Base-by-base conservation (phyloP, 306 rosid genomes). In the Lathyrus oleraceus region DNA sequence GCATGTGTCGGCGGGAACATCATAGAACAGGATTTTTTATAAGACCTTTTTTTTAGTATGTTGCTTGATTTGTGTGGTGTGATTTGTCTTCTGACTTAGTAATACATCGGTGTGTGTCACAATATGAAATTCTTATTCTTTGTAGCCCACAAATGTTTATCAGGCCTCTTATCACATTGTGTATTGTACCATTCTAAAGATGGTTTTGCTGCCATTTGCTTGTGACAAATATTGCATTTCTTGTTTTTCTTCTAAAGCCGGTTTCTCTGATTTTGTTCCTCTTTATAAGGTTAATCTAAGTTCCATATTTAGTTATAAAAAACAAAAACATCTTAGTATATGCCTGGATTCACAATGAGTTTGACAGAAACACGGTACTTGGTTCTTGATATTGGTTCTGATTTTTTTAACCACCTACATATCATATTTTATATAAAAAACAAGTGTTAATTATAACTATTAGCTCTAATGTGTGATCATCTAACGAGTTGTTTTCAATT, bases 11-110 rank as follows among this genome's bases (percentile, higher is more conserved):
- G 75, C 52, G 23, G 67, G 17, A 71, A 71, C 56, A 67, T 67
- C 63, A 65, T 73, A 68, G 80, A 49, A 45, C 68, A 23, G 39
- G 72, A 65, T 63, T 42, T 9, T 64, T 12, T n/a, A n/a, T n/a
- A 53, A 51, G 66, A 44, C 53, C 11, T 43, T 78, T 23, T 30
- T 81, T 38, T 8, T 67, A 10, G 15, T 81, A 20, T 70, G 81
- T 73, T 65, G 76, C 63, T 72, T 83, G 83, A 69, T 80, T 57
- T 81, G 65, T 78, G 40, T 65, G 72, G 63, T 72, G 84, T 83
- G 81, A 65, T 73, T 73, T 76, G 76, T 79, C 71, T 40, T 58
- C 66, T 58, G 73, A 61, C 62, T 59, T 48, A 23, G 9, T 72
- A 71, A 71, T 69, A 66, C 66, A 49, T 74, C 58, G 27, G 11